These are phyloP conservation scores for Leishmania tropica DNA, from an alignment of 208 protist genomes.

Conservation along the genomic window DNA sequence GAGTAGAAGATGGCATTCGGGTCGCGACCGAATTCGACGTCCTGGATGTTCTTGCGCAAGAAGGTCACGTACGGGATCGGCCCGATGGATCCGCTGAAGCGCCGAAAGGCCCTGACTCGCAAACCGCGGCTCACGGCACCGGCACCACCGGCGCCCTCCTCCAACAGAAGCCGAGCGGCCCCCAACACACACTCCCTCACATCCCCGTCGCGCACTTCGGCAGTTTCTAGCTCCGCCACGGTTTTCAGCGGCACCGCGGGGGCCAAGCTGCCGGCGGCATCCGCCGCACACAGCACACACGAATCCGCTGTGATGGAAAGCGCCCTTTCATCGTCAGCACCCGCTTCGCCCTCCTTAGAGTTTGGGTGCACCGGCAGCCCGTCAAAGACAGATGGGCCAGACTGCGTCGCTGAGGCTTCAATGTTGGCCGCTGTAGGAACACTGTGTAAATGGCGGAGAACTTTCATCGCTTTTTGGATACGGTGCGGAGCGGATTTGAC, in stretches of 20 bases:
- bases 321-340: not conserved
- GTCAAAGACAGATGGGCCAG: too few relatives aligned
- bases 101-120: not conserved
- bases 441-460: not conserved
- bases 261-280: constrained; percentile 9
- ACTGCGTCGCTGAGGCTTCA: not conserved
- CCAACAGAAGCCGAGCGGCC: not conserved
- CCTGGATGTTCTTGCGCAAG: constrained; percentile 57
- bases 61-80: constrained; percentile 78
- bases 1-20: constrained; percentile 55
- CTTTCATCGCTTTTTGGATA: not conserved
- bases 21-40: constrained; percentile 67
- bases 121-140: not conserved
- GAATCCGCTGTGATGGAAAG: not conserved
- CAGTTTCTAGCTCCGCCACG: not conserved
- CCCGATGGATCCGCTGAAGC: constrained; percentile 24
- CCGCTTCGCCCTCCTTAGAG: not conserved
- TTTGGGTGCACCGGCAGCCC: not conserved
- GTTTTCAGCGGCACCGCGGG: not conserved
- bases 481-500: not conserved
- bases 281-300: too few relatives aligned
- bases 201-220: not conserved
- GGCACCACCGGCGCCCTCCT: not conserved
- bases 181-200: not conserved
- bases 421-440: not conserved